Conservation (phyloP, 2,329 filamentous ascomycete genomes). For the Microdochium paspali region DNA sequence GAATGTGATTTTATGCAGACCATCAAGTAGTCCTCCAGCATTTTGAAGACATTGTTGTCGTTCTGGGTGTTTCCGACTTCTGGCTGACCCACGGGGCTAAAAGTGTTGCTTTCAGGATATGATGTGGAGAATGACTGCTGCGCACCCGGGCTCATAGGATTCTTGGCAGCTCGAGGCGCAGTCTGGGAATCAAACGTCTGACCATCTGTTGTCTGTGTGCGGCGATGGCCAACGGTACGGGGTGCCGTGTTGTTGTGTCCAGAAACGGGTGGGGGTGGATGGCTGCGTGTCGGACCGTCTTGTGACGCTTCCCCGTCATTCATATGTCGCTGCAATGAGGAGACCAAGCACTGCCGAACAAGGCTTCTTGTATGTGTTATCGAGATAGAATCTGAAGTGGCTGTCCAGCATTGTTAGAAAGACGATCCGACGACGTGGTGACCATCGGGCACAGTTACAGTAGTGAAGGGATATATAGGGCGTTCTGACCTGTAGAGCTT, state of each 20-base stretch:
- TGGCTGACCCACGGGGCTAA: not conserved
- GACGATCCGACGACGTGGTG: too few species aligned
- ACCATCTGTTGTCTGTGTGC: too few species aligned
- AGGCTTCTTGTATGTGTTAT: conserved; percentile 49
- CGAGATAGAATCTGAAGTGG: conserved; percentile 33
- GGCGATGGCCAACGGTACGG: not conserved
- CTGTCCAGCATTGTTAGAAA: not conserved
- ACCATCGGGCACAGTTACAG: too few species aligned
- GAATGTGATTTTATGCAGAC: conserved; percentile 59
- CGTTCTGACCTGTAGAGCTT: not conserved
- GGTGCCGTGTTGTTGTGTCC: not conserved
- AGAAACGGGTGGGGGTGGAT: not conserved
- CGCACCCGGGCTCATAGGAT: not conserved
- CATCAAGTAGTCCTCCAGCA: conserved; percentile 69
- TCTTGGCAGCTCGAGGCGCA: not conserved
- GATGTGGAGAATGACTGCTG: not conserved
- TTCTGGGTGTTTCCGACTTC: too few species aligned
- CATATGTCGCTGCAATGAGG: conserved; percentile 19
- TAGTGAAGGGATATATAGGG: too few species aligned
- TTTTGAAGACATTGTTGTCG: conserved; percentile 56
- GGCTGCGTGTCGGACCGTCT: too few species aligned
- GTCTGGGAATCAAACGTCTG: not conserved
- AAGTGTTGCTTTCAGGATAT: not conserved
- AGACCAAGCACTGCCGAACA: conserved; percentile 26
- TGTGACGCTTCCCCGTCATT: not conserved